A percentile compares a stretch with the other conserved stretches of the same genome.
Conservation (phyloP, 768 basidiomycete species). For the Mycena rosella region DNA sequence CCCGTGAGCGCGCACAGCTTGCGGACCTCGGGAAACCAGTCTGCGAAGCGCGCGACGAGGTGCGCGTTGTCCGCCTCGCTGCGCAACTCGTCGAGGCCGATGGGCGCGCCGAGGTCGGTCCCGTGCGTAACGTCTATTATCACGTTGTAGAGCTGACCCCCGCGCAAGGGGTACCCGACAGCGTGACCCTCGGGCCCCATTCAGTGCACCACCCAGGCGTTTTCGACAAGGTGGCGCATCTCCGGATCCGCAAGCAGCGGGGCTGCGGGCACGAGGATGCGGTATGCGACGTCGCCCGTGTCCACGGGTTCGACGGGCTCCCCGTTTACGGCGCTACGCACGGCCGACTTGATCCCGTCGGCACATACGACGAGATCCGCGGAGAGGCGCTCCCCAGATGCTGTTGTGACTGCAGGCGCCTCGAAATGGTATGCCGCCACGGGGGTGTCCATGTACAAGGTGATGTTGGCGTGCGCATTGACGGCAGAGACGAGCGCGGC, state of each 20-base stretch:
- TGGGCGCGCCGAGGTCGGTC: conserved; percentile 31
- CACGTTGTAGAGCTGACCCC: conserved; percentile 32
- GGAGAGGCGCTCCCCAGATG: conserved; percentile 48
- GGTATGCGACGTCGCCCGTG: conserved; percentile 49
- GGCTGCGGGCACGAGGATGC: conserved; percentile 37
- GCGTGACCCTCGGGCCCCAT: conserved; percentile 41
- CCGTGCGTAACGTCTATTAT: conserved; percentile 36
- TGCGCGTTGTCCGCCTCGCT: conserved; percentile 27
- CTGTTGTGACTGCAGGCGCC: conserved; percentile 47
- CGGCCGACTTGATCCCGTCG: conserved; percentile 48
- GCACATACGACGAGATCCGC: conserved; percentile 54
- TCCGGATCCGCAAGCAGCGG: conserved; percentile 37
- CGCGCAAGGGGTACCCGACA: conserved; percentile 37
- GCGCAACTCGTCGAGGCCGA: conserved; percentile 34
- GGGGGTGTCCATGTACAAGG: conserved; percentile 45
- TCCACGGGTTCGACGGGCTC: conserved; percentile 33
- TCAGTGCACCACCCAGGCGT: conserved; percentile 38
- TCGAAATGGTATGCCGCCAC: conserved; percentile 39
- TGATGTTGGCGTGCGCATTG: conserved; percentile 41
- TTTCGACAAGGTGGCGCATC: conserved; percentile 31
- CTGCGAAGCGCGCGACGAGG: conserved; percentile 25
- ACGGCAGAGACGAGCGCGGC: conserved; percentile 46
- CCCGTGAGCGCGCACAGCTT: conserved; percentile 37
- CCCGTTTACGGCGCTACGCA: conserved; percentile 39
- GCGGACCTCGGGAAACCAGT: conserved; percentile 32